Conservation (phyloP, 2,329 filamentous ascomycete genomes). For the Teratosphaeria destructans region DNA sequence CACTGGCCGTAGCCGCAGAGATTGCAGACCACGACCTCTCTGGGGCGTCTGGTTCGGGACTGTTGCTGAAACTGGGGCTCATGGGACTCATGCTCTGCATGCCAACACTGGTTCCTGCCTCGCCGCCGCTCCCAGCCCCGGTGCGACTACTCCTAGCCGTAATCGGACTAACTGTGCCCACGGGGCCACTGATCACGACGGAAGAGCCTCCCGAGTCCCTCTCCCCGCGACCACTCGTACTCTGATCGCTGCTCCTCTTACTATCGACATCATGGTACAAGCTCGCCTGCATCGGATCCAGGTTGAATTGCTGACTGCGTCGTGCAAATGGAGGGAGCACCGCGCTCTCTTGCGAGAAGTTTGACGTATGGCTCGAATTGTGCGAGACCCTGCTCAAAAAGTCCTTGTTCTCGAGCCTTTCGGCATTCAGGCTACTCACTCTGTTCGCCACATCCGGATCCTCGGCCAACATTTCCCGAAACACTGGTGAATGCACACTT, state of each 20-base stretch:
- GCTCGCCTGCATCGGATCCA: conserved; percentile 19
- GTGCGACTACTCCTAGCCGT: conserved; percentile 12
- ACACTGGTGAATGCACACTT: conserved; percentile 46
- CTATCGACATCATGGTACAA: conserved; percentile 17
- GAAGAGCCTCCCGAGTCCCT: conserved; percentile 2
- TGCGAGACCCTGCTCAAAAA: conserved; percentile 37
- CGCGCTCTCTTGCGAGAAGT: conserved; percentile 18
- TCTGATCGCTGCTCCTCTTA: conserved; percentile 18
- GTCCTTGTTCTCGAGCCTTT: conserved; percentile 37
- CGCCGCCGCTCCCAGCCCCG: not conserved
- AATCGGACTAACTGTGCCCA: conserved; percentile 15
- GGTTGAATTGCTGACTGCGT: conserved; percentile 17
- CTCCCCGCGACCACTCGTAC: conserved; percentile 9
- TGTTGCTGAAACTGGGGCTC: not conserved
- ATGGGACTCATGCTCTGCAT: conserved; percentile 3
- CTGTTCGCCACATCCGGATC: conserved; percentile 31
- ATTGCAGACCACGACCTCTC: not conserved
- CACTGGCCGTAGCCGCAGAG: not conserved
- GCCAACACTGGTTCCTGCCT: not conserved
- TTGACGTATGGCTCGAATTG: conserved; percentile 13
- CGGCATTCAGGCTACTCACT: conserved; percentile 35
- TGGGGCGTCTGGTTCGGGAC: not conserved
- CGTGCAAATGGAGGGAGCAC: conserved; percentile 26
- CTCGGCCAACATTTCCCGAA: conserved; percentile 52
- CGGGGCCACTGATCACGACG: not conserved